phyloP scores from a whole-genome alignment of 768 basidiomycete species.

The Boletus pseudo-olivaceus region DNA sequence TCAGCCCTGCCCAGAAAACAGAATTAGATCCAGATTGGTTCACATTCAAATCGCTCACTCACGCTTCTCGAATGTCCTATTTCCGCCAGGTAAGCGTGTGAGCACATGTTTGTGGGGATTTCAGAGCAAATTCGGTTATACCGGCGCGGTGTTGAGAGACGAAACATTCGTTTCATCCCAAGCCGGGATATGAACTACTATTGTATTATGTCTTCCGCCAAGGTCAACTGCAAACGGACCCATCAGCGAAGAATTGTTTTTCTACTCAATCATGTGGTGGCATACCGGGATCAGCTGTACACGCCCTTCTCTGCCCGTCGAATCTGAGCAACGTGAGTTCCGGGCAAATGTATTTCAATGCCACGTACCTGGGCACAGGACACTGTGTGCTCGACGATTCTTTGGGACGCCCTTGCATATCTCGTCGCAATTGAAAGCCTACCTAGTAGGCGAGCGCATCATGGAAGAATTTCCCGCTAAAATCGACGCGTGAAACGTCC shows the following conservation, averaged over 20 bases:
- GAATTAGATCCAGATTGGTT: constrained; percentile 1
- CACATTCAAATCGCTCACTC: constrained; percentile 1
- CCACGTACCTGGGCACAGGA: not conserved
- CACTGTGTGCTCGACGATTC: not conserved
- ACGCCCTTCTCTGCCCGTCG: not conserved
- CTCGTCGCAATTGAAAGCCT: too few relatives aligned
- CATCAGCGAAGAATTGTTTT: not conserved
- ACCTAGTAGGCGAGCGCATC: too few relatives aligned
- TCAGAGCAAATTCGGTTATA: not conserved
- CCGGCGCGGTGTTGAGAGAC: constrained; percentile 1
- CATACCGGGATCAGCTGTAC: not conserved
- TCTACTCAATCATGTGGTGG: not conserved
- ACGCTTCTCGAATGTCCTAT: constrained; percentile 1
- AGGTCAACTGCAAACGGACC: not conserved
- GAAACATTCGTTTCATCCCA: constrained; percentile 21
- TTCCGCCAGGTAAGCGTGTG: constrained; percentile 10
- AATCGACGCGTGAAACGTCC: not conserved
- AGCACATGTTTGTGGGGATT: not conserved
- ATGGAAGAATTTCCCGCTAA: not conserved
- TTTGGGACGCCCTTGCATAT: not conserved
- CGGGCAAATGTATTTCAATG: not conserved
- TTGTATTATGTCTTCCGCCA: not conserved
- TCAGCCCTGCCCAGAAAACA: not conserved
- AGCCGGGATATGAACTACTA: not conserved
- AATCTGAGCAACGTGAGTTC: not conserved